Base-by-base conservation (phyloP, 179 eudicot genomes). In the Patellifolia procumbens region DNA sequence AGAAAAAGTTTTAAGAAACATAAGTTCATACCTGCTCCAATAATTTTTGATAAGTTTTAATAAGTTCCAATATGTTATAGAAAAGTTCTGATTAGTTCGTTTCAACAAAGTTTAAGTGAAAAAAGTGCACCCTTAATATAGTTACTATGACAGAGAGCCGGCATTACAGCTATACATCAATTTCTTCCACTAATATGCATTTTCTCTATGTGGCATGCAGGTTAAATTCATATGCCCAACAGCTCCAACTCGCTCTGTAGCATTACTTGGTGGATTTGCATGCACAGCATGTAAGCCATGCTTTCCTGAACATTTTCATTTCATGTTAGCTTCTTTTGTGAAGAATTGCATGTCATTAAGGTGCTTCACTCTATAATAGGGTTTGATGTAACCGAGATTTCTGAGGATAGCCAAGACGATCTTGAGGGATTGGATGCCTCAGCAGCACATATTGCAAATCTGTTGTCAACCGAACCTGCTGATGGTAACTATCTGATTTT, bases 221-320 rank as follows among this genome's bases (percentile, higher is more conserved):
- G 86, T 92, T 52, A 93, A 93, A 78, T 93, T 93, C 88, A 93
- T 93, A 46, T 93, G 98, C 78, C 97, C 98, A 68, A 92, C 97
- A 74, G 98, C 98, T 76, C 98, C 97, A 46, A 86, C 91, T 76
- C 93, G 93, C 7, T 85, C 91, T 68, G 92, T 92, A 13, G 86
- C 94, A 56, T 70, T 90, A 66, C 84, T 91, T 55, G 94, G 93
- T 67, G 97, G 98, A 83, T 91, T 87, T 80, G 79, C 91, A 26
- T 89, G 89, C 85, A 88, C 97, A 74, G 94, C 98, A 73, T 93
- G 98, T 93, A 86, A 83, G 91, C 74, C 17, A 63, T 59, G 39
- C 77, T 75, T 43, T 35, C 45, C 1, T 59, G 19, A 26, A 9
- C 20, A 52, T 19, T 52, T 19, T 52, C 58, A 59, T 28, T 1